Conservation (phyloP, 2,329 filamentous ascomycete genomes). For the Conoideocrella luteorostrata region DNA sequence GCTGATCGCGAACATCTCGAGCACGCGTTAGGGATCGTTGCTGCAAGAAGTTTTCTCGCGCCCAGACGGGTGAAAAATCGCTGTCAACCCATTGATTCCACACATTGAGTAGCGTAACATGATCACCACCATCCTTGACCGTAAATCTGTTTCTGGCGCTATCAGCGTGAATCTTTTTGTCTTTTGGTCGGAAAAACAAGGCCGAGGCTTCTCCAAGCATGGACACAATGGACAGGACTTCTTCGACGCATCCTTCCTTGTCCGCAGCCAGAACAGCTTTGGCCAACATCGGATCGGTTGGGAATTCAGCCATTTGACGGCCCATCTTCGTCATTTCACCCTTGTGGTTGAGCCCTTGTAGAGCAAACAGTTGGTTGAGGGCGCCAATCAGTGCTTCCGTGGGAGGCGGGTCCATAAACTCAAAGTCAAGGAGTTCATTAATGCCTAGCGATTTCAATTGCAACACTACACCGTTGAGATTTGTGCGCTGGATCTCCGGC, state of each 20-base stretch:
- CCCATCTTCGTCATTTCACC: slow-evolving; percentile 88
- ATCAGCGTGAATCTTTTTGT: slow-evolving; percentile 95
- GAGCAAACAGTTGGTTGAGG: slow-evolving; percentile 83
- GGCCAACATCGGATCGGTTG: slow-evolving; percentile 84
- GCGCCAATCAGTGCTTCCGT: slow-evolving; percentile 84
- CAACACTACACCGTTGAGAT: slow-evolving; percentile 76
- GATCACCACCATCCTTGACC: slow-evolving; percentile 83
- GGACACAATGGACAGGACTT: slow-evolving; percentile 86
- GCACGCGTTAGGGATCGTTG: slow-evolving; percentile 83
- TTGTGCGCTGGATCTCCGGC: slow-evolving; percentile 88
- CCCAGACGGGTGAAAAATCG: slow-evolving; percentile 83
- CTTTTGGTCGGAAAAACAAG: slow-evolving; percentile 90
- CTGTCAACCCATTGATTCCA: slow-evolving; percentile 94
- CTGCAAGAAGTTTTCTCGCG: slow-evolving; percentile 88
- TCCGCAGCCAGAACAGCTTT: slow-evolving; percentile 85
- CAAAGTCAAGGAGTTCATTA: slow-evolving; percentile 86
- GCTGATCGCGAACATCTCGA: slow-evolving; percentile 85
- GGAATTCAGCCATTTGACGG: slow-evolving; percentile 92
- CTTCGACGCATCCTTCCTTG: slow-evolving; percentile 86
- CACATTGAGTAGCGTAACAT: slow-evolving; percentile 81
- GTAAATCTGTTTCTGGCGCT: slow-evolving; percentile 85
- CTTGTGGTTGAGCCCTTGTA: slow-evolving; percentile 81
- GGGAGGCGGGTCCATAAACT: slow-evolving; percentile 91
- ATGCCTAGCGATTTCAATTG: slow-evolving; percentile 86
- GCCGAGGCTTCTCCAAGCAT: slow-evolving; percentile 87